Evolutionary conservation across 176 grass and related monocot genomes (phyloP).

Genomic region (sorghum (Sorghum bicolor)): Sorghum_bicolor_NCBIv3 NC_012871.2:73843001-73843500

Average conservation of each 20-base stretch:
- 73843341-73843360: not conserved
- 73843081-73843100: conserved; percentile 46
- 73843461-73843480: conserved; percentile 34
- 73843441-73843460: conserved; percentile 14
- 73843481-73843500: not conserved
- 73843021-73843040: conserved; percentile 35
- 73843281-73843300: conserved; percentile 37
- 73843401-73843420: not conserved
- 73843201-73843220: conserved; percentile 32
- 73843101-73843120: conserved; percentile 49
- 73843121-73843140: not conserved
- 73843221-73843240: conserved; percentile 54
- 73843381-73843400: not conserved
- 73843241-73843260: conserved; percentile 37
- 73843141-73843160: not conserved
- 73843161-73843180: not conserved
- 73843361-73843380: too few relatives aligned
- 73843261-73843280: conserved; percentile 33
- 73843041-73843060: conserved; percentile 42
- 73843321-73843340: not conserved
- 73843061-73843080: conserved; percentile 28
- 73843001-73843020: conserved; percentile 31
- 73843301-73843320: conserved; percentile 20
- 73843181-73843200: conserved; percentile 9
- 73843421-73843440: not conserved